A percentile compares a stretch with the other conserved stretches of the same genome.
Evolutionary conservation across 2,329 filamentous ascomycete genomes (phyloP).

Genomic region (Fusarium chlamydosporum): DNA sequence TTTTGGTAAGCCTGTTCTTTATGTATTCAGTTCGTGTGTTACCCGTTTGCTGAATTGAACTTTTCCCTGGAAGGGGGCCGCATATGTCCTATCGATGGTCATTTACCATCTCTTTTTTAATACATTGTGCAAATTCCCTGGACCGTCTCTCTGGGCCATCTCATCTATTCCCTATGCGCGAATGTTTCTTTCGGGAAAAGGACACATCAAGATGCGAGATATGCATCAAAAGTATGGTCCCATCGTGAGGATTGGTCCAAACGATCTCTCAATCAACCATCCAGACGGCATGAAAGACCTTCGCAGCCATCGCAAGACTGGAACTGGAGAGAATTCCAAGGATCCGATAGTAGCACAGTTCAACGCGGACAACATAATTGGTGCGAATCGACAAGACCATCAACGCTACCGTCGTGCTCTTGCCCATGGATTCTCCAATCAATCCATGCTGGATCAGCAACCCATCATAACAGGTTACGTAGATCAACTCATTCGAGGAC

Average conservation of each 20-base stretch:
- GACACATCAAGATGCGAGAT: conserved; percentile 15
- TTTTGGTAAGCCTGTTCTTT: not conserved
- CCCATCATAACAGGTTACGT: conserved; percentile 23
- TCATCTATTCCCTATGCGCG: conserved; percentile 19
- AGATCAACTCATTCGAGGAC: conserved; percentile 11
- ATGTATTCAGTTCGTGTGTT: too few relatives aligned
- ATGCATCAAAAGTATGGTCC: conserved; percentile 29
- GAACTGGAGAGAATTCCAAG: conserved; percentile 24
- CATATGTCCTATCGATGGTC: not conserved
- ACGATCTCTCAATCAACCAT: conserved; percentile 28
- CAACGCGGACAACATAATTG: conserved; percentile 28
- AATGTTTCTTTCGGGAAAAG: conserved; percentile 8
- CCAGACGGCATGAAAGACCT: conserved; percentile 32
- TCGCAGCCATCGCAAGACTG: conserved; percentile 24
- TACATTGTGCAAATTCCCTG: conserved; percentile 25
- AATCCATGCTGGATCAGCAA: conserved; percentile 27
- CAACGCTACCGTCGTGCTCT: conserved; percentile 24
- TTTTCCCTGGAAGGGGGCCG: not conserved
- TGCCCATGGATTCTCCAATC: conserved; percentile 23
- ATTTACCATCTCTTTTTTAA: conserved; percentile 25
- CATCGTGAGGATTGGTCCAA: conserved; percentile 26
- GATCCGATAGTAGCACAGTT: conserved; percentile 11
- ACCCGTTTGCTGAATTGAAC: not conserved
- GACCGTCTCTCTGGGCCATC: conserved; percentile 10
- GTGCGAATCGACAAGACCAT: conserved; percentile 23